A percentile compares a stretch with the other conserved stretches of the same genome.
phyloP scores from a whole-genome alignment of 2,329 filamentous ascomycete genomes.

The Macrophomina tecta region DNA sequence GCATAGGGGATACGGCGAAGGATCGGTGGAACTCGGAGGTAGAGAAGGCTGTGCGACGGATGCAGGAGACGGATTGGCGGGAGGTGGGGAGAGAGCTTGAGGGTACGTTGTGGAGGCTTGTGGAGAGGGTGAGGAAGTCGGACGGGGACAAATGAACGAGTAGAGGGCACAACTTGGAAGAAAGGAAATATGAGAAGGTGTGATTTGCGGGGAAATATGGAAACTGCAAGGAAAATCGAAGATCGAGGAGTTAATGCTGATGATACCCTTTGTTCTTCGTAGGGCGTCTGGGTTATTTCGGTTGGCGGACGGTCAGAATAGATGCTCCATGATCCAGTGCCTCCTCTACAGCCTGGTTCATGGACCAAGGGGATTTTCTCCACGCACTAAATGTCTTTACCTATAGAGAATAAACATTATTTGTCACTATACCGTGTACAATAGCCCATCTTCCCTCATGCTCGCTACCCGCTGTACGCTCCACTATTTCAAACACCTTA shows the following conservation, averaged over 20 bases:
- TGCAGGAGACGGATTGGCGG: conserved; percentile 55
- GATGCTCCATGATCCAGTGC: conserved; percentile 1
- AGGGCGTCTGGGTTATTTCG: conserved; percentile 1
- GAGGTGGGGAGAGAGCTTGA: conserved; percentile 49
- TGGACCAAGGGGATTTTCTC: too few species aligned
- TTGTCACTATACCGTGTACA: background rate
- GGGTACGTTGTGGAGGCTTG: conserved; percentile 45
- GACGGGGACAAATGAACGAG: conserved; percentile 24
- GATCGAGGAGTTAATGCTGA: conserved; percentile 12
- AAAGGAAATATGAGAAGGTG: conserved; percentile 31
- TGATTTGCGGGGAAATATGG: conserved; percentile 24
- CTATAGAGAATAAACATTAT: background rate
- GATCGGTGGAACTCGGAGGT: conserved; percentile 57
- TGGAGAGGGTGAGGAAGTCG: conserved; percentile 30
- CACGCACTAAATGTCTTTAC: too few species aligned
- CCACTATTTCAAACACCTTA: background rate
- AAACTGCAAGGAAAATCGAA: background rate
- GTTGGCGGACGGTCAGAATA: background rate
- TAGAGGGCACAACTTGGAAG: conserved; percentile 19
- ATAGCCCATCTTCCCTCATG: background rate
- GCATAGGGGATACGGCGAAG: conserved; percentile 55
- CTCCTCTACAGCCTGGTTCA: background rate
- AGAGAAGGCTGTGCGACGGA: conserved; percentile 49
- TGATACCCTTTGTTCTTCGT: conserved; percentile 29
- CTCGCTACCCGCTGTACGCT: background rate